A percentile compares a stretch with the other conserved stretches of the same genome.
Conservation (phyloP, 2,329 filamentous ascomycete genomes). For the Fusarium napiforme region DNA sequence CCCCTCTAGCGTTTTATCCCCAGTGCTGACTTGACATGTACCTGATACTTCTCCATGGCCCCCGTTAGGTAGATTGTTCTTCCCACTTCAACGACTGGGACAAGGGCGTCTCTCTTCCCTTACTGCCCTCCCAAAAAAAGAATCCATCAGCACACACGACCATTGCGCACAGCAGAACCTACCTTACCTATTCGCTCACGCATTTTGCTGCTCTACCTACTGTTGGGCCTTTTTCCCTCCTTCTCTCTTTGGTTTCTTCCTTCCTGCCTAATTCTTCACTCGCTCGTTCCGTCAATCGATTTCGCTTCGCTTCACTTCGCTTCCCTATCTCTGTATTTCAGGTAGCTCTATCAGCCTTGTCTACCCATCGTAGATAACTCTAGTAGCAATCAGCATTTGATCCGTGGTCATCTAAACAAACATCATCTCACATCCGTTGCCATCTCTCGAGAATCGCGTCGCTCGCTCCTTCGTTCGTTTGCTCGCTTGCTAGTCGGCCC, state of each 20-base stretch:
- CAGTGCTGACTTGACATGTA: constrained; percentile 13
- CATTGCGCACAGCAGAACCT: constrained; percentile 11
- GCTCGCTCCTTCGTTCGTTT: constrained; percentile 34
- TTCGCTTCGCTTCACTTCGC: constrained; percentile 16
- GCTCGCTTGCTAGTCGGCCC: constrained; percentile 23
- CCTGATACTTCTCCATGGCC: constrained; percentile 14
- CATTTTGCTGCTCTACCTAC: constrained; percentile 21
- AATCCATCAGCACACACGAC: constrained; percentile 33
- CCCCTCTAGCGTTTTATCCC: not conserved
- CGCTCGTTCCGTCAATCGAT: constrained; percentile 23
- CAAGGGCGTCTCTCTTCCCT: constrained; percentile 10
- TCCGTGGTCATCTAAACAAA: constrained; percentile 20
- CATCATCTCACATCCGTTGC: constrained; percentile 7
- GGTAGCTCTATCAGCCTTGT: constrained; percentile 21
- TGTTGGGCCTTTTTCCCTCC: constrained; percentile 17
- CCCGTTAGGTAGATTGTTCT: constrained; percentile 6
- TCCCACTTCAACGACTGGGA: constrained; percentile 10
- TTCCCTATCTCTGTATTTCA: constrained; percentile 31
- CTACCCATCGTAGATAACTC: constrained; percentile 7
- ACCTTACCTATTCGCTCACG: constrained; percentile 22
- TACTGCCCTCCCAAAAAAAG: constrained; percentile 12
- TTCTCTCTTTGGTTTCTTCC: not conserved
- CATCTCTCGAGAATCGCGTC: constrained; percentile 30
- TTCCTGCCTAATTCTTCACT: constrained; percentile 18
- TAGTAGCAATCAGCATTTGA: constrained; percentile 21